These are phyloP conservation scores for Calcarisporium arbuscula DNA, from an alignment of 2,329 filamentous ascomycete species.

Conservation along the genomic window DNA sequence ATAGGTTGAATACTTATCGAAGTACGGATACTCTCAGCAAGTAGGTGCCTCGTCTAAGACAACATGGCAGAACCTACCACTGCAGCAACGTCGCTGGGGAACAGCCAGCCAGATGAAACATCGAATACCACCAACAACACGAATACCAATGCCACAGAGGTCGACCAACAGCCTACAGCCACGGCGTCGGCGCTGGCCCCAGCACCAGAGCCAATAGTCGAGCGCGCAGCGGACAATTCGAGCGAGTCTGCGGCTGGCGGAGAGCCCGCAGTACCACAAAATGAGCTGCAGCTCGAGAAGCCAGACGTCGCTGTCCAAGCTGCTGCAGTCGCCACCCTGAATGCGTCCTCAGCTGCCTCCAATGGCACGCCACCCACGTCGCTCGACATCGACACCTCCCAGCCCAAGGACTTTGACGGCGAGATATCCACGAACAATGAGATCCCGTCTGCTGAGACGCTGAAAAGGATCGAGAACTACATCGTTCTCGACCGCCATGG, in stretches of 20 bases:
- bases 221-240: too few relatives aligned
- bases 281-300: not conserved
- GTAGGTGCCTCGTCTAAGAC: too few relatives aligned
- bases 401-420: constrained; percentile 48
- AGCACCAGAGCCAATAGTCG: not conserved
- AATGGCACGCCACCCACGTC: constrained; percentile 15
- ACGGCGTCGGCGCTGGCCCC: not conserved
- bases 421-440: constrained; percentile 49
- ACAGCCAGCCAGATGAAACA: too few relatives aligned
- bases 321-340: not conserved
- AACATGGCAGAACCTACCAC: too few relatives aligned
- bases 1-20: too few relatives aligned
- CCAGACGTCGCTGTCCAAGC: not conserved
- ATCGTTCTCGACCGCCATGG: constrained; percentile 56
- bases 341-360: not conserved
- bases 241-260: too few relatives aligned
- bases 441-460: constrained; percentile 41
- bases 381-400: constrained; percentile 30
- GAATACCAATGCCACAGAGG: too few relatives aligned
- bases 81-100: too few relatives aligned
- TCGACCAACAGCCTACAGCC: constrained; percentile 1
- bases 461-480: constrained; percentile 48
- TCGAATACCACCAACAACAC: too few relatives aligned
- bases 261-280: too few relatives aligned
- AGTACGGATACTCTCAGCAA: too few relatives aligned